phyloP scores from a whole-genome alignment of 345 rosid species.

The Trapa bicornis region DNA sequence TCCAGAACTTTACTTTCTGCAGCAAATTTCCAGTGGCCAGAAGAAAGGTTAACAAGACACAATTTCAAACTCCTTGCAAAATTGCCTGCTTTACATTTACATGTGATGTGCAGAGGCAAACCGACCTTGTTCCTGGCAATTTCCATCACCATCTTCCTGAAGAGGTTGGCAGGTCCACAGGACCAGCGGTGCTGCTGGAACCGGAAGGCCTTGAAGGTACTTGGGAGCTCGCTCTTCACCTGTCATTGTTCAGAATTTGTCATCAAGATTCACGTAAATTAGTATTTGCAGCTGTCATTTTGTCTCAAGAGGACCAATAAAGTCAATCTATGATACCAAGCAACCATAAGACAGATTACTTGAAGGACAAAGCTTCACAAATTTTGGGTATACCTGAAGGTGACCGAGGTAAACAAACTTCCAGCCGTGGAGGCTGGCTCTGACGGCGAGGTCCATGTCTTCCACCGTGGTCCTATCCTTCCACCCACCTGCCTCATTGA shows the following conservation, averaged over 20 bases:
- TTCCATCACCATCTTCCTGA: constrained; percentile 98
- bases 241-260: constrained; percentile 9
- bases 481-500: constrained; percentile 99
- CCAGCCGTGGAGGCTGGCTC: constrained; percentile 95
- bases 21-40: background rate
- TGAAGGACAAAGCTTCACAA: no score
- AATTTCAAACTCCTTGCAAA: background rate
- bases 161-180: constrained; percentile 97
- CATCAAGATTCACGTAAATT: background rate
- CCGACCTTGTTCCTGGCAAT: constrained; percentile 70
- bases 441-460: constrained; percentile 99
- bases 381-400: constrained; percentile 49
- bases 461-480: constrained; percentile 97
- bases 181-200: constrained; percentile 99
- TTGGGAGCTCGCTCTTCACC: constrained; percentile 99
- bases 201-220: constrained; percentile 96
- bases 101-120: background rate
- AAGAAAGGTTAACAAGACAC: background rate
- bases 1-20: constrained; percentile 97
- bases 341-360: no score
- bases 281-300: no score
- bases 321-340: no score
- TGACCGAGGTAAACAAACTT: constrained; percentile 94
- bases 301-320: no score
- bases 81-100: background rate